Evolutionary conservation across 148 eudicot species (phyloP).

Genomic region (Gaultheria prostrata): DNA sequence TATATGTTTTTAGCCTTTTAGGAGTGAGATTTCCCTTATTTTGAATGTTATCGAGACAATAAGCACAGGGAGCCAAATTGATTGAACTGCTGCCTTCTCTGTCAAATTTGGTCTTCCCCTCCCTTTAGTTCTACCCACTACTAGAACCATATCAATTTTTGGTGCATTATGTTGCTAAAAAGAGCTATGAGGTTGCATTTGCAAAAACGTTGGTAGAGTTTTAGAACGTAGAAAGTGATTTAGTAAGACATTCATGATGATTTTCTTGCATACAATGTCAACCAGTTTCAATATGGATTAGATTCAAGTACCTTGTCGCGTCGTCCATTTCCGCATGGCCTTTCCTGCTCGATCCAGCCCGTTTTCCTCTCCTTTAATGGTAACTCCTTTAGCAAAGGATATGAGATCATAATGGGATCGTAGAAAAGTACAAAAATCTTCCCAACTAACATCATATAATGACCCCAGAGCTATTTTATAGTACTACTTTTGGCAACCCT

Average conservation of each 20-base stretch:
- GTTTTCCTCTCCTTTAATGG: not conserved
- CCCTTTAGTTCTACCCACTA: not conserved
- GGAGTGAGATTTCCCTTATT: not conserved
- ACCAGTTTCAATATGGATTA: not conserved
- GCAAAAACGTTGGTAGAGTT: not conserved
- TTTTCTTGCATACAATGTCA: not conserved
- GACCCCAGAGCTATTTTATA: not conserved
- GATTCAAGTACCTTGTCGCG: not conserved
- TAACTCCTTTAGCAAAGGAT: not conserved
- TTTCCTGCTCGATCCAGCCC: not conserved
- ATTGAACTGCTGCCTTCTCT: not conserved
- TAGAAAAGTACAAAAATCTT: not conserved
- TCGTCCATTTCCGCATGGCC: not conserved
- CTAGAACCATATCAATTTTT: not conserved
- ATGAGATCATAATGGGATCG: not conserved
- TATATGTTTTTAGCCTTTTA: not conserved
- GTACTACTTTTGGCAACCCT: not conserved
- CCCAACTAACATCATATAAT: not conserved
- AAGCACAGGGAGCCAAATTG: not conserved
- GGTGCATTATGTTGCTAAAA: not conserved
- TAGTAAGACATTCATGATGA: not conserved
- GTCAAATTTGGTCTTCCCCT: not conserved
- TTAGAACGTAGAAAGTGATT: not conserved
- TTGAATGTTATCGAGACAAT: not conserved
- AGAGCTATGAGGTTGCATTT: not conserved